A percentile compares a stretch with the other conserved stretches of the same genome.
These are phyloP conservation scores for Fusarium sublunatum DNA, from an alignment of 2,329 filamentous ascomycete species.

Conservation along the genomic window DNA sequence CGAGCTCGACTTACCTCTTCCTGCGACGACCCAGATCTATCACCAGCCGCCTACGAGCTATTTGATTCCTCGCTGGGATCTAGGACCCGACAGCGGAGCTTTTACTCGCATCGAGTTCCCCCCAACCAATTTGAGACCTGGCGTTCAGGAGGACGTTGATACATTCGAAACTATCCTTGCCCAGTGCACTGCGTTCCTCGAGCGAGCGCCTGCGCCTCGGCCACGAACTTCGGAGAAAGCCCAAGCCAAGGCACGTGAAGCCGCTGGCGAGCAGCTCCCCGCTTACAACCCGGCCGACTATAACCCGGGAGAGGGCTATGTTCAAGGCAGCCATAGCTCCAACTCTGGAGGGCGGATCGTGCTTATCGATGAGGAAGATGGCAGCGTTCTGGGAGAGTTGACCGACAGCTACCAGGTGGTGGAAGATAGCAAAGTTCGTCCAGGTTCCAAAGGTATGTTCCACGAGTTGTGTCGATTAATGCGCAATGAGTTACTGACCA, in stretches of 20 bases:
- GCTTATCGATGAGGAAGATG: slow-evolving; percentile 93
- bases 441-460: slow-evolving; percentile 87
- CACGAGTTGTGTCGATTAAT: background rate
- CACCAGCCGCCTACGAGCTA: slow-evolving; percentile 94
- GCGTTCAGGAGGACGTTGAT: slow-evolving; percentile 90
- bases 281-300: slow-evolving; percentile 86
- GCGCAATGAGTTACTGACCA: slow-evolving; percentile 3
- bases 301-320: slow-evolving; percentile 82
- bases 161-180: slow-evolving; percentile 98
- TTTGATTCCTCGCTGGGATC: slow-evolving; percentile 93
- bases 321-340: slow-evolving; percentile 69
- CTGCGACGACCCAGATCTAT: slow-evolving; percentile 96
- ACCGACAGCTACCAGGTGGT: slow-evolving; percentile 83
- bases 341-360: slow-evolving; percentile 78
- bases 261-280: slow-evolving; percentile 60
- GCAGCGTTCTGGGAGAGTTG: slow-evolving; percentile 92
- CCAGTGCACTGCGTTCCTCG: slow-evolving; percentile 96
- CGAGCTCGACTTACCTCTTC: slow-evolving; percentile 91
- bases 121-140: slow-evolving; percentile 73
- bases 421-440: slow-evolving; percentile 78
- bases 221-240: slow-evolving; percentile 49
- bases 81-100: slow-evolving; percentile 86
- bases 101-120: slow-evolving; percentile 97
- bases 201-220: slow-evolving; percentile 76
- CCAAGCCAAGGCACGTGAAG: slow-evolving; percentile 55